phyloP scores from a whole-genome alignment of 139 green algal genomes.

The Tetradesmus obliquus region DNA sequence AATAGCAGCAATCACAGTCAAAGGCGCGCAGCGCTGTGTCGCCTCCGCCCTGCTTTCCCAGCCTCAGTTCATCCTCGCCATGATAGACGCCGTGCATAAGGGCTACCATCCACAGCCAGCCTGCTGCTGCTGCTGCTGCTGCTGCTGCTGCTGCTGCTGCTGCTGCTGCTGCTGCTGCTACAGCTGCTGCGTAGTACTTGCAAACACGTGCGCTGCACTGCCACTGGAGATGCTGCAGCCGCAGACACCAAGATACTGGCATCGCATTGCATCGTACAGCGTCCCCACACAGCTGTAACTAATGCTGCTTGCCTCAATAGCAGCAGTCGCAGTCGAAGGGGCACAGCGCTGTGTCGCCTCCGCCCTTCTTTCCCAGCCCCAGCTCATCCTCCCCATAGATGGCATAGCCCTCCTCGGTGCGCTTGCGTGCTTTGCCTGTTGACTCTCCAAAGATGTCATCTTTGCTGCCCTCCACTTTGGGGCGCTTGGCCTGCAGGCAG shows the following conservation, averaged over 20 bases:
- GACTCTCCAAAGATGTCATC: conserved; percentile 81
- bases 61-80: conserved; percentile 79
- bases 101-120: too few relatives aligned
- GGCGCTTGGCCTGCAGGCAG: conserved; percentile 21
- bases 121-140: too few relatives aligned
- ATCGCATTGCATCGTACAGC: too few relatives aligned
- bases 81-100: conserved; percentile 34
- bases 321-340: conserved; percentile 93
- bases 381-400: conserved; percentile 90
- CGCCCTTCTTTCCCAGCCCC: conserved; percentile 63
- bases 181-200: too few relatives aligned
- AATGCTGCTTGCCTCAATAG: conserved; percentile 62
- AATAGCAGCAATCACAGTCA: conserved; percentile 92
- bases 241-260: too few relatives aligned
- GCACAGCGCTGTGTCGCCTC: conserved; percentile 79
- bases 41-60: conserved; percentile 69
- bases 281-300: too few relatives aligned
- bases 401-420: conserved; percentile 84
- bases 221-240: too few relatives aligned
- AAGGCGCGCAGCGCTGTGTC: conserved; percentile 86
- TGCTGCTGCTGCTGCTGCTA: too few relatives aligned
- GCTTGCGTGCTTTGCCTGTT: conserved; percentile 61
- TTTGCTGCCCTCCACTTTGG: conserved; percentile 73
- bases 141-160: too few relatives aligned
- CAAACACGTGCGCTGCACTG: too few relatives aligned